phyloP scores from a whole-genome alignment of 139 green algal genomes.

The Ostreobium quekettii region DNA sequence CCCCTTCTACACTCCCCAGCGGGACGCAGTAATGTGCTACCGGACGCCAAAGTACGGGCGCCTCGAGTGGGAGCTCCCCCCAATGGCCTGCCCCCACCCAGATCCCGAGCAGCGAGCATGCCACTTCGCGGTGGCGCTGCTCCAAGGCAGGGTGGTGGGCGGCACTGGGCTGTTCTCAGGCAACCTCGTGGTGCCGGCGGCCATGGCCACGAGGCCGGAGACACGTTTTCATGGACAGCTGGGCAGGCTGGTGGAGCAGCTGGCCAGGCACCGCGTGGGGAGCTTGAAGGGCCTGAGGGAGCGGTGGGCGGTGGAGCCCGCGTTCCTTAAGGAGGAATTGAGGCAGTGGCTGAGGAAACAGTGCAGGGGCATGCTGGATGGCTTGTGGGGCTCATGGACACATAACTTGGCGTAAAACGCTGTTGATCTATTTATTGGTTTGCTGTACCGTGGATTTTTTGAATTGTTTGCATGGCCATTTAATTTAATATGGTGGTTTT shows the following conservation, averaged over 20 bases:
- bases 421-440: too few species aligned
- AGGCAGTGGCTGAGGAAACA: conserved; percentile 42
- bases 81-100: conserved; percentile 27
- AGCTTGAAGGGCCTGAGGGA: conserved; percentile 26
- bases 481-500: too few species aligned
- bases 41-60: conserved; percentile 59
- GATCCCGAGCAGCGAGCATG: conserved; percentile 32
- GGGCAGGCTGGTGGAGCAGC: conserved; percentile 44
- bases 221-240: conserved; percentile 45
- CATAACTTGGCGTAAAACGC: too few species aligned
- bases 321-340: conserved; percentile 51
- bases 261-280: conserved; percentile 20
- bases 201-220: conserved; percentile 36
- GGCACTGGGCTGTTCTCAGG: conserved; percentile 11
- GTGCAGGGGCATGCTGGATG: conserved; percentile 26
- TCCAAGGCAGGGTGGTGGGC: conserved; percentile 62
- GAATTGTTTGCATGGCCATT: too few species aligned
- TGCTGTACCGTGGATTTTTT: too few species aligned
- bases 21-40: conserved; percentile 65
- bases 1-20: conserved; percentile 39
- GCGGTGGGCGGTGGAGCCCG: conserved; percentile 31
- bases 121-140: conserved; percentile 73
- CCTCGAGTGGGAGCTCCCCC: conserved; percentile 75
- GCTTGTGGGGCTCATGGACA: too few species aligned
- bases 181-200: conserved; percentile 34